phyloP scores from a whole-genome alignment of 345 rosid species.

The Ricinus communis region DNA sequence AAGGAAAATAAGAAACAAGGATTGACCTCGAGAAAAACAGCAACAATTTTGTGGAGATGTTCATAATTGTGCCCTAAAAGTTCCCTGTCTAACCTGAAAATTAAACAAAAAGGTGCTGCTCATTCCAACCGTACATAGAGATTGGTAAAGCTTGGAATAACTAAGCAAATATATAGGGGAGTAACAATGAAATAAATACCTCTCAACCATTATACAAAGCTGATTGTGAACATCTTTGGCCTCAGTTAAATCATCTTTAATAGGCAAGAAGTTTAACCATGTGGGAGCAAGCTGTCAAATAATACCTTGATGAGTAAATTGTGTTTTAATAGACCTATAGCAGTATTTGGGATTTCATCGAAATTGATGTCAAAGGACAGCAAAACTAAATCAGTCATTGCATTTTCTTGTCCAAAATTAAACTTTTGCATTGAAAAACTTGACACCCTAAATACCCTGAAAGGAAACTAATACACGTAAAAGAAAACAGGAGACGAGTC shows the following conservation, averaged over 20 bases:
- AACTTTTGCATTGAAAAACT: no score
- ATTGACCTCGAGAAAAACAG: conserved; percentile 19
- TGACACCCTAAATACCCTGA: no score
- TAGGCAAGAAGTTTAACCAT: conserved; percentile 20
- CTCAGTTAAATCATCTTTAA: conserved; percentile 12
- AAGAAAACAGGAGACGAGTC: no score
- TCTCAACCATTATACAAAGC: conserved; percentile 21
- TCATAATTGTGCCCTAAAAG: conserved; percentile 8
- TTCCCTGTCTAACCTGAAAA: conserved; percentile 18
- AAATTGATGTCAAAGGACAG: background rate
- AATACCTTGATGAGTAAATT: background rate
- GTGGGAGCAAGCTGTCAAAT: conserved; percentile 11
- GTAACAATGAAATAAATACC: background rate
- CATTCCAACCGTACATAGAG: background rate
- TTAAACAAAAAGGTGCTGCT: background rate
- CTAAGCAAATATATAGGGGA: background rate
- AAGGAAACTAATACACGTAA: no score
- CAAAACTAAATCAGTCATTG: no score
- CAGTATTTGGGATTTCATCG: background rate
- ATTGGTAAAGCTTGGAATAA: background rate
- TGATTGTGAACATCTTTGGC: conserved; percentile 19
- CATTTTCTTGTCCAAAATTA: no score
- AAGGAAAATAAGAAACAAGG: background rate
- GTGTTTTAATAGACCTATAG: background rate
- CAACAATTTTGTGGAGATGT: conserved; percentile 5